Evolutionary conservation across 352 stramenopile genomes (phyloP).

Genomic region (Phytophthora litchii): DNA sequence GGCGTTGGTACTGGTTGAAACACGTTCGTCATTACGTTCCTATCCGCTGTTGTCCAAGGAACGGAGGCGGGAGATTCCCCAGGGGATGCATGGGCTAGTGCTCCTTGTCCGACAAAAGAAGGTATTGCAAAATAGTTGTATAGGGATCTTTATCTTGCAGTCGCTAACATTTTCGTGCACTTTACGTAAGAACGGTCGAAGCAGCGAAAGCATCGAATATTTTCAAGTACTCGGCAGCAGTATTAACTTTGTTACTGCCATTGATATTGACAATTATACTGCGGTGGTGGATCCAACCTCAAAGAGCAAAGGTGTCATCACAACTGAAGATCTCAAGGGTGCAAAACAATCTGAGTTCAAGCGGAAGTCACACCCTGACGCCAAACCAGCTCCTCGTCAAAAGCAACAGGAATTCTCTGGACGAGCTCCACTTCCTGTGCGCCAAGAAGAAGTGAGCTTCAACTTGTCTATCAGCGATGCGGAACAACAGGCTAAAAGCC

Average conservation of each 20-base stretch:
- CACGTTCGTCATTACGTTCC: conserved; percentile 46
- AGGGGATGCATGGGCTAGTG: conserved; percentile 63
- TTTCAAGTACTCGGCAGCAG: conserved; percentile 45
- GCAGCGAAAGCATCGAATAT: conserved; percentile 70
- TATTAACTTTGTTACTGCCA: conserved; percentile 33
- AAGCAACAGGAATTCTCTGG: background rate
- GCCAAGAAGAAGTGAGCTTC: conserved; percentile 70
- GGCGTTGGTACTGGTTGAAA: conserved; percentile 62
- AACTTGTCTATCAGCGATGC: conserved; percentile 66
- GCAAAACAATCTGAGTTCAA: conserved; percentile 10
- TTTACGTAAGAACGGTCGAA: conserved; percentile 59
- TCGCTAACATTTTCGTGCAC: conserved; percentile 12
- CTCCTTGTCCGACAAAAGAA: conserved; percentile 70
- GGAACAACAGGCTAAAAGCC: conserved; percentile 62
- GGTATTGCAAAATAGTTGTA: conserved; percentile 25
- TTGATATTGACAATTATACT: conserved; percentile 3
- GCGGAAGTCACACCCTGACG: conserved; percentile 9
- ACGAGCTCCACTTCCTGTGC: conserved; percentile 49
- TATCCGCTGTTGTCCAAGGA: conserved; percentile 71
- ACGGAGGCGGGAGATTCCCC: conserved; percentile 61
- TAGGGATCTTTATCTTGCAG: background rate
- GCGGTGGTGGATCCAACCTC: background rate
- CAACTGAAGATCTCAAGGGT: background rate
- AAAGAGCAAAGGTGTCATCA: conserved; percentile 4
- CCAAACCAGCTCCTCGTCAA: background rate